A percentile compares a stretch with the other conserved stretches of the same genome.
Evolutionary conservation across 257 asterid genomes (phyloP).

Genomic region (Fraxinus quadrangulata): DNA sequence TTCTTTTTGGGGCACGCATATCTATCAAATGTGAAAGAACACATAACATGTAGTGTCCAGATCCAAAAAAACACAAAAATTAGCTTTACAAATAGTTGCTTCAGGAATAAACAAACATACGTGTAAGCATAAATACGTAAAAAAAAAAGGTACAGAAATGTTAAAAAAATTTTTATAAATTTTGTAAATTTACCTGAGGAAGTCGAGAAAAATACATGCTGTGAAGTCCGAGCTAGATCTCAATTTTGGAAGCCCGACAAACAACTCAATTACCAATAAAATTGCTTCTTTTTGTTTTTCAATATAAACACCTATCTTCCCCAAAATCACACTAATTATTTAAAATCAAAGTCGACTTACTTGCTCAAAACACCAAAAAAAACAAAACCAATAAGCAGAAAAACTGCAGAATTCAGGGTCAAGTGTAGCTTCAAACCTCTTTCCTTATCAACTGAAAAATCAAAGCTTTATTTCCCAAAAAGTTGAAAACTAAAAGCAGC

Average conservation of each 20-base stretch:
- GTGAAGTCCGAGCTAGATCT: conserved; percentile 36
- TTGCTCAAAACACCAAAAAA: conserved; percentile 1
- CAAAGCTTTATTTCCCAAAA: not conserved
- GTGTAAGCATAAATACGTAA: not conserved
- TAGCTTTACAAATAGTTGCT: not conserved
- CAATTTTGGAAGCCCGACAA: conserved; percentile 21
- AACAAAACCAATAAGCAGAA: not conserved
- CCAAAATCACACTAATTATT: not conserved
- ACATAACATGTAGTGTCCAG: not conserved
- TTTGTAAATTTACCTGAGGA: conserved; percentile 13
- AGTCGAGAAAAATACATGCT: conserved; percentile 14
- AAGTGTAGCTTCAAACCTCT: not conserved
- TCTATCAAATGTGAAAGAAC: not conserved
- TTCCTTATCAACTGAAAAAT: not conserved
- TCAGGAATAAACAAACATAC: not conserved
- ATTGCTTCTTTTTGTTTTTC: not conserved
- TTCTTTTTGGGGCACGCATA: not conserved
- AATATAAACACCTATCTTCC: not conserved
- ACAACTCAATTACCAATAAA: conserved; percentile 11
- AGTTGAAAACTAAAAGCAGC: not conserved
- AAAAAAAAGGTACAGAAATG: conserved; percentile 2
- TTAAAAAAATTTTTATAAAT: not conserved
- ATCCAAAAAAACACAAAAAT: conserved; percentile 2
- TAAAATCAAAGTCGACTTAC: conserved; percentile 6
- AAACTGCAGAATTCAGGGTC: not conserved